phyloP scores from a whole-genome alignment of 305 asterid genomes.

The Vinca major region DNA sequence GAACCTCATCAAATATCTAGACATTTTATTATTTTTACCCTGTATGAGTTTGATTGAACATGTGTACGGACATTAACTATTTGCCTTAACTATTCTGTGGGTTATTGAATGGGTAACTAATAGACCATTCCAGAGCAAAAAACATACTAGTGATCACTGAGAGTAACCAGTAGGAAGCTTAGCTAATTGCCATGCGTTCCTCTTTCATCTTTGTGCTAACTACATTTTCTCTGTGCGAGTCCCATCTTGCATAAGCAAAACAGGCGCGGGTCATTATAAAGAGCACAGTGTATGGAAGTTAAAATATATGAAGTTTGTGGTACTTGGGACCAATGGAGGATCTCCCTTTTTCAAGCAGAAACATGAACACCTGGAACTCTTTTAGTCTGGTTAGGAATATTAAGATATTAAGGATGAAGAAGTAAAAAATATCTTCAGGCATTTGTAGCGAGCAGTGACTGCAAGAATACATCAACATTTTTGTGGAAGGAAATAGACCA shows the following conservation, averaged over 20 bases:
- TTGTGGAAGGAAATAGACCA: neutral
- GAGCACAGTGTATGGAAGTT: neutral
- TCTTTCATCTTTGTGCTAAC: neutral
- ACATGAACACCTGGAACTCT: neutral
- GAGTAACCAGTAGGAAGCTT: neutral
- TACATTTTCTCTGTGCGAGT: neutral
- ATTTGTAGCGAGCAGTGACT: neutral
- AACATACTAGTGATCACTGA: neutral
- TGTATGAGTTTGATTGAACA: too few species aligned
- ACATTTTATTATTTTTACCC: too few species aligned
- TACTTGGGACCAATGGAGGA: neutral
- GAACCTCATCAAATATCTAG: too few species aligned
- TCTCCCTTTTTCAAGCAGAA: neutral
- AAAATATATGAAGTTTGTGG: neutral
- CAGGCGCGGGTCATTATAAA: neutral
- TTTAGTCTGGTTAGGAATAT: neutral
- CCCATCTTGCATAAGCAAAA: neutral
- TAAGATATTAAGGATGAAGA: neutral
- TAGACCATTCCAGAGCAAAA: neutral
- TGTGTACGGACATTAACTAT: too few species aligned
- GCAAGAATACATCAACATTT: neutral
- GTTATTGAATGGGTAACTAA: neutral
- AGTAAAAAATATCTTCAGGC: neutral
- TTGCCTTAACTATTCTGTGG: neutral
- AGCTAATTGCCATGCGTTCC: neutral